Percentiles rank a stretch among this genome's conserved stretches.
Conservation (phyloP, 2,329 filamentous ascomycete genomes). For the Rugonectria rugulosa region DNA sequence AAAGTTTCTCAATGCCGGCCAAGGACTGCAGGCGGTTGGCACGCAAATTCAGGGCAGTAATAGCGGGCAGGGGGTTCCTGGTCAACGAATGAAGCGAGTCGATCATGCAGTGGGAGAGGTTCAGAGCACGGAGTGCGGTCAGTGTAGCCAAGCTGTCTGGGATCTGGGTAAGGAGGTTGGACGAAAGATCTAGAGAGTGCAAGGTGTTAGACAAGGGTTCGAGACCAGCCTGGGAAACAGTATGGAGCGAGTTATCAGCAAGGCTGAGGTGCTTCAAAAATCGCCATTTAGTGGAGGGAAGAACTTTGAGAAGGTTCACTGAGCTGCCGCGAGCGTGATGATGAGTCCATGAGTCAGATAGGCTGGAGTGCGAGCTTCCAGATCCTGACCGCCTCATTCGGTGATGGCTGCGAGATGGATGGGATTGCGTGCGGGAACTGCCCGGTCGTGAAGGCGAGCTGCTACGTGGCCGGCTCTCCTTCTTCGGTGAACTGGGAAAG, state of each 20-base stretch:
- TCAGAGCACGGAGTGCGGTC: slow-evolving; percentile 87
- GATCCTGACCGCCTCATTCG: slow-evolving; percentile 89
- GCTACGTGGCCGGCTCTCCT: slow-evolving; percentile 69
- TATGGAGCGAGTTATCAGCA: slow-evolving; percentile 88
- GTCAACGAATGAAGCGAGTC: slow-evolving; percentile 88
- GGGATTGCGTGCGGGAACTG: slow-evolving; percentile 76
- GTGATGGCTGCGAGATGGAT: slow-evolving; percentile 71
- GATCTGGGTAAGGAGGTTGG: slow-evolving; percentile 92
- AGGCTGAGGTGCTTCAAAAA: slow-evolving; percentile 92
- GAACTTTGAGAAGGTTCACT: slow-evolving; percentile 77
- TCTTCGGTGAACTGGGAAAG: slow-evolving; percentile 49
- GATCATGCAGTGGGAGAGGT: slow-evolving; percentile 98
- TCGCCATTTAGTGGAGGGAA: slow-evolving; percentile 91
- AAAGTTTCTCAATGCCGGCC: slow-evolving; percentile 87
- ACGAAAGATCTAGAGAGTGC: slow-evolving; percentile 90
- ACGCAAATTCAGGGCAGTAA: slow-evolving; percentile 90
- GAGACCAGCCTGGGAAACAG: slow-evolving; percentile 77
- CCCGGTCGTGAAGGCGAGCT: slow-evolving; percentile 81
- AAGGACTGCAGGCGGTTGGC: slow-evolving; percentile 88
- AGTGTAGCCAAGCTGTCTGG: slow-evolving; percentile 89
- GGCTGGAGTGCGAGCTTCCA: slow-evolving; percentile 87
- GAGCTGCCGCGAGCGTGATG: slow-evolving; percentile 72
- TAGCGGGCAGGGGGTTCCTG: slow-evolving; percentile 87
- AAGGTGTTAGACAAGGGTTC: slow-evolving; percentile 85
- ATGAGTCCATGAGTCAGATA: slow-evolving; percentile 70